Base-by-base conservation (phyloP, 1,139 yeast genomes). In the Suhomyces choctaworum region DNA sequence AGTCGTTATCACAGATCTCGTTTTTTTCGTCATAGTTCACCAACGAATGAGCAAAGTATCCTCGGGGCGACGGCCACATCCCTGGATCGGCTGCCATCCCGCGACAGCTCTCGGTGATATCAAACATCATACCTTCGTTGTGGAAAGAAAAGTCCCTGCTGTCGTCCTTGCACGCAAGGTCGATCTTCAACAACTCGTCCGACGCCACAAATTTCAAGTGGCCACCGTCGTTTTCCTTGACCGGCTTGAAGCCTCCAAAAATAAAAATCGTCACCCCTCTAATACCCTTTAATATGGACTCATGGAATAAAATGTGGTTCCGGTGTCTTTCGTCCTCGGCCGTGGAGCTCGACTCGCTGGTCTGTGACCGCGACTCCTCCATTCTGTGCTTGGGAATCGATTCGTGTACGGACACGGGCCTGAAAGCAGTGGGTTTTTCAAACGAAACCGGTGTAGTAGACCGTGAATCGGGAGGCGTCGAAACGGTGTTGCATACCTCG, bases 221-320 rank as follows among this genome's bases (percentile, higher is more conserved):
- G 1, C 58, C 62, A n/a, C n/a, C n/a, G 9, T 42, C 38, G 2
- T 41, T 41, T 16, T 47, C 47, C 9, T 35, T 34, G 1, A 40
- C 38, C n/a, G 49, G 36, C 9, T 42, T 38, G 40, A 70, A 70
- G 3, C 76, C 76, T 3, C 76, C 76, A 51, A 67, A 70, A 5
- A 67, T 50, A 42, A 62, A 70, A 0, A 70, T 56, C 7, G 63
- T 50, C 4, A 60, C 54, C 4, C 57, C 46, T 29, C 37, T 35
- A 13, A 50, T 35, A 2, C 54, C 57, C 27, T 52, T 46, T 13
- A 48, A 25, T n/a, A 41, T 36, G 4, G 42, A 16, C 23, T 48
- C 50, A 16, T 39, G 37, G 33, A 45, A 47, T 9, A 46, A 16
- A 14, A 42, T 31, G 16, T 40, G 32, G 23, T 36, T 27, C 16